Conservation (phyloP, 2,329 filamentous ascomycete species). For the Pleoardoris graminearum region DNA sequence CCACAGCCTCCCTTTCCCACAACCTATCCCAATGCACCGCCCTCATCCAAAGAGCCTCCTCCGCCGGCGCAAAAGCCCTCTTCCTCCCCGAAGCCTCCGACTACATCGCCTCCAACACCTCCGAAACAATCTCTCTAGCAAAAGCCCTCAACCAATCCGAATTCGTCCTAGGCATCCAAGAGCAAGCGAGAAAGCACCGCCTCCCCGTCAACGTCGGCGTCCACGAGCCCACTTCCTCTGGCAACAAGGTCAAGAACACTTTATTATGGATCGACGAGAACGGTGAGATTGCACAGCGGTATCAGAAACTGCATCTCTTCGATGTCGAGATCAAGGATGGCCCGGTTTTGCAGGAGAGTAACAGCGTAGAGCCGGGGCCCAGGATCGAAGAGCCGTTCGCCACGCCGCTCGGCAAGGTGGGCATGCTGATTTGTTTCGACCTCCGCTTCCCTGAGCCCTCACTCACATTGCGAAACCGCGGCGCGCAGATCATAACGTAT, state of each 20-base stretch:
- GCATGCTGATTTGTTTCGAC: slow-evolving; percentile 87
- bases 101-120: slow-evolving; percentile 73
- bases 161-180: slow-evolving; percentile 76
- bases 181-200: slow-evolving; percentile 64
- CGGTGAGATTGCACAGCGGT: slow-evolving; percentile 64
- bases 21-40: slow-evolving; percentile 79
- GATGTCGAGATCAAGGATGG: slow-evolving; percentile 66
- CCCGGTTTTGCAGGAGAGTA: slow-evolving; percentile 64
- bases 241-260: slow-evolving; percentile 63
- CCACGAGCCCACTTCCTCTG: slow-evolving; percentile 58
- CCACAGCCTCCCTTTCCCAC: slow-evolving; percentile 73
- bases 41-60: slow-evolving; percentile 72
- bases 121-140: slow-evolving; percentile 72
- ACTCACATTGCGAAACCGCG: slow-evolving; percentile 65
- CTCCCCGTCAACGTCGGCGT: slow-evolving; percentile 85
- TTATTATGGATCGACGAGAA: slow-evolving; percentile 67
- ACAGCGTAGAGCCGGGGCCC: slow-evolving; percentile 68
- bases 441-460: slow-evolving; percentile 79
- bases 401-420: slow-evolving; percentile 74
- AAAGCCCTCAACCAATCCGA: slow-evolving; percentile 65
- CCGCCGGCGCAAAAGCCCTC: slow-evolving; percentile 77
- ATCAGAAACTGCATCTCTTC: slow-evolving; percentile 92
- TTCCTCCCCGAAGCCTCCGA: slow-evolving; percentile 93
- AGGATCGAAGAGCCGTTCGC: slow-evolving; percentile 69
- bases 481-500: slow-evolving; percentile 79